Base-by-base conservation (phyloP, 306 rosid species). In the Astragalus glycyphyllos region DNA sequence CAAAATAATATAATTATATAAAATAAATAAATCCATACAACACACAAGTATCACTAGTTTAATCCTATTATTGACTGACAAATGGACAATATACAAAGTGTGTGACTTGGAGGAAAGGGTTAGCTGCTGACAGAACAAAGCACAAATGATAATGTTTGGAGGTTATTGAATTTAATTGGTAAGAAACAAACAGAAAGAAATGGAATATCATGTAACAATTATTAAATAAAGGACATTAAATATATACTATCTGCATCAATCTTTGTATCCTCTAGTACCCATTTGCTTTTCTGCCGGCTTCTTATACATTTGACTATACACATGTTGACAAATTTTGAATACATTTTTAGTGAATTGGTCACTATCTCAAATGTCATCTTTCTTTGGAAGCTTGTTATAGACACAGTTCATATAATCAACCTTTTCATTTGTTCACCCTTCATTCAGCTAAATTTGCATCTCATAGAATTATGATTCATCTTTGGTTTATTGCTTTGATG, bases 281-380 rank as follows among this genome's bases (percentile, higher is more conserved):
- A 67, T 79, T 75, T 65, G 34, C 51, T 47, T 26, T 71, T 78
- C 54, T 2, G 91, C 86, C 84, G 83, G 87, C 86, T 60, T 55
- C 45, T 37, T 48, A 5, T 37, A 35, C 53, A 40, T 69, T 74
- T 71, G 70, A 67, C 75, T 20, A 20, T 7, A 45, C 0, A 9
- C 48, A 77, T 77, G 6, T 32, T 71, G 60, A 60, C 72, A 74
- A 46, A 53, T 12, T 58, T 0, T 4, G 26, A 42, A 26, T 46
- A 44, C 49, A 32, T 71, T 60, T 46, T 71, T 12, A 53, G 68
- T 45, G 58, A 54, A 69, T 58, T n/a, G n/a, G n/a, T n/a, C n/a
- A n/a, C n/a, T n/a, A n/a, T n/a, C n/a, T 64, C 47, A 45, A 10
- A 42, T 66, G 79, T 65, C 58, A 72, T 15, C 37, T 44, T n/a